phyloP scores from a whole-genome alignment of 345 rosid species.

The Salix suchowensis region DNA sequence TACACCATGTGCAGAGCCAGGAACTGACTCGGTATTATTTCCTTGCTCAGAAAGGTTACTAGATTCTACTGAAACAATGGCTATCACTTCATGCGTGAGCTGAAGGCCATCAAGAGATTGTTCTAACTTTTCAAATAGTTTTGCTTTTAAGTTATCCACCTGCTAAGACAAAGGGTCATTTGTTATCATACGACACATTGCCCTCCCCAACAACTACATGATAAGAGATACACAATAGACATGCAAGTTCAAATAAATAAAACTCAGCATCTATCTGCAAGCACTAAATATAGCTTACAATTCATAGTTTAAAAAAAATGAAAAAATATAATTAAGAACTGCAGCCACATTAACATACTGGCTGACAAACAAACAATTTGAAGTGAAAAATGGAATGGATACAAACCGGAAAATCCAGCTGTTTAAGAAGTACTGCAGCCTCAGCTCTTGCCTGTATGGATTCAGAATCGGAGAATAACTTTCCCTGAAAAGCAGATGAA shows the following conservation, averaged over 20 bases:
- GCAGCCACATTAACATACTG: not conserved
- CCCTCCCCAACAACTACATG: not conserved
- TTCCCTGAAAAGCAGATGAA: constrained; percentile 44
- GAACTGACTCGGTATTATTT: constrained; percentile 26
- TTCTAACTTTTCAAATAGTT: constrained; percentile 83
- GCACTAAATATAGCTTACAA: not conserved
- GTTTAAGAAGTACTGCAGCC: constrained; percentile 95
- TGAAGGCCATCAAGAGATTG: constrained; percentile 75
- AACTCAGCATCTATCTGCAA: not conserved
- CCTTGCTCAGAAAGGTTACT: constrained; percentile 39
- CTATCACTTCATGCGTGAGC: constrained; percentile 48
- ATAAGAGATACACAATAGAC: not conserved
- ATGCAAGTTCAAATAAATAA: not conserved
- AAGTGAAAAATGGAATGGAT: constrained; percentile 12
- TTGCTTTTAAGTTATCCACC: constrained; percentile 83
- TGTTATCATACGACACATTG: not conserved
- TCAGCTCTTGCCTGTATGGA: constrained; percentile 95
- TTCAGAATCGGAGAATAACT: constrained; percentile 88
- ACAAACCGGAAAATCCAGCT: constrained; percentile 89
- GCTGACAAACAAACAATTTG: constrained; percentile 6
- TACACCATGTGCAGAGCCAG: constrained; percentile 60
- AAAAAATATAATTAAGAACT: not conserved
- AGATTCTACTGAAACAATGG: constrained; percentile 32
- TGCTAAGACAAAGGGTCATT: constrained; percentile 19
- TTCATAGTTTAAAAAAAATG: not conserved